A percentile compares a stretch with the other conserved stretches of the same genome.
phyloP scores from a whole-genome alignment of 2,329 filamentous ascomycete genomes.

The Trichoderma citrinoviride region DNA sequence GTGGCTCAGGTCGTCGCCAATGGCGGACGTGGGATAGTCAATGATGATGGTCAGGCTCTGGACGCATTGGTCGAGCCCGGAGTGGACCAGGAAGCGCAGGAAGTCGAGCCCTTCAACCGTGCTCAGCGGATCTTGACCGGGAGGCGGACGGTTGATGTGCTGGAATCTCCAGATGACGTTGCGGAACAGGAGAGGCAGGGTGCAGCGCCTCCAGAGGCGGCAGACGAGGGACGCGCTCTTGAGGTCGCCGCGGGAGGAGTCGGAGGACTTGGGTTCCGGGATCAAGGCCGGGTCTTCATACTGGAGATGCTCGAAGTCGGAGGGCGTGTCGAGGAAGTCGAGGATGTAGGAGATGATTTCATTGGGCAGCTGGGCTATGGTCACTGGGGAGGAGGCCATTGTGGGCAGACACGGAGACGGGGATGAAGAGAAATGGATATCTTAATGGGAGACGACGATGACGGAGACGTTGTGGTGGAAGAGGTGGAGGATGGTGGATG shows the following conservation, averaged over 20 bases:
- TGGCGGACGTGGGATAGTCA: slow-evolving; percentile 29
- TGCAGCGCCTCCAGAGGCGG: slow-evolving; percentile 50
- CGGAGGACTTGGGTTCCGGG: slow-evolving; percentile 24
- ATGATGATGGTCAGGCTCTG: slow-evolving; percentile 43
- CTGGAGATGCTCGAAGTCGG: slow-evolving; percentile 49
- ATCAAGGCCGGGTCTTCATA: slow-evolving; percentile 47
- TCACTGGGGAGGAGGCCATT: not conserved
- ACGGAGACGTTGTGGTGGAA: not conserved
- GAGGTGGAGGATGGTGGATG: not conserved
- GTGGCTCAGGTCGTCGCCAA: slow-evolving; percentile 31
- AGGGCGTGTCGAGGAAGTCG: slow-evolving; percentile 48
- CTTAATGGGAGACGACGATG: not conserved
- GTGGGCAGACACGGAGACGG: not conserved
- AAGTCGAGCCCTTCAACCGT: slow-evolving; percentile 35
- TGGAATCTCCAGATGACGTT: slow-evolving; percentile 47
- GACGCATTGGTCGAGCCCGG: slow-evolving; percentile 41
- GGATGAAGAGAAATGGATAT: not conserved
- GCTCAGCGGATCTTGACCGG: slow-evolving; percentile 23
- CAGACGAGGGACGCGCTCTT: slow-evolving; percentile 57
- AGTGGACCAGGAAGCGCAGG: slow-evolving; percentile 40
- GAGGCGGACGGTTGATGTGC: slow-evolving; percentile 31
- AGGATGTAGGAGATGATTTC: slow-evolving; percentile 61
- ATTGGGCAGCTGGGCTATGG: slow-evolving; percentile 49
- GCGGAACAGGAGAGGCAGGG: slow-evolving; percentile 57
- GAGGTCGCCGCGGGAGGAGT: slow-evolving; percentile 36